Evolutionary conservation across 2,329 filamentous ascomycete genomes (phyloP).

Genomic region (Shiraia bambusicola): DNA sequence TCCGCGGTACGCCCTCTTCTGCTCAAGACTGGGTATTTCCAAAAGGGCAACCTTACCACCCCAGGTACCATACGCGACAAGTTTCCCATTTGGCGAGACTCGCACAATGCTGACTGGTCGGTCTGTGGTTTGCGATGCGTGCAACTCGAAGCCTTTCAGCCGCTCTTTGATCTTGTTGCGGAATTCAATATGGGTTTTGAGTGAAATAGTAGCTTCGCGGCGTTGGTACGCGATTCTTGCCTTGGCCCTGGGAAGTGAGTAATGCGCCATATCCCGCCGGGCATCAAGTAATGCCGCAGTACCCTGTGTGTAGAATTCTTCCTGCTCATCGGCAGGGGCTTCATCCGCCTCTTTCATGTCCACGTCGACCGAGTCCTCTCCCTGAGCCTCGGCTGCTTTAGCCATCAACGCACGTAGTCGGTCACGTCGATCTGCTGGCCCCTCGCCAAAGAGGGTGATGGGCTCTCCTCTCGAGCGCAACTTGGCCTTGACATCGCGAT

Average conservation of each 20-base stretch:
- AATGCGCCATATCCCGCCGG: slow-evolving; percentile 76
- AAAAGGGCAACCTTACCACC: slow-evolving; percentile 85
- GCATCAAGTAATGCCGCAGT: slow-evolving; percentile 72
- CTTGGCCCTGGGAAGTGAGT: slow-evolving; percentile 80
- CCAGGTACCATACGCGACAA: slow-evolving; percentile 90
- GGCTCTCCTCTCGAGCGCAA: slow-evolving; percentile 83
- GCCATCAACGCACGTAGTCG: slow-evolving; percentile 79
- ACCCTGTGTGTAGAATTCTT: slow-evolving; percentile 94
- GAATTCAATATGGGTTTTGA: slow-evolving; percentile 89
- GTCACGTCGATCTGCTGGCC: slow-evolving; percentile 80
- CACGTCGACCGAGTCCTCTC: slow-evolving; percentile 51
- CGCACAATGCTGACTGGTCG: slow-evolving; percentile 88
- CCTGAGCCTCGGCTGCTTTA: slow-evolving; percentile 67
- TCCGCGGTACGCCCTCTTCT: slow-evolving; percentile 69
- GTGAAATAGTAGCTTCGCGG: slow-evolving; percentile 75
- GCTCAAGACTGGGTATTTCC: slow-evolving; percentile 77
- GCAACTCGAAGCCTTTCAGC: slow-evolving; percentile 80
- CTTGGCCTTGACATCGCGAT: slow-evolving; percentile 73
- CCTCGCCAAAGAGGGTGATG: slow-evolving; percentile 91
- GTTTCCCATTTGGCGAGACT: slow-evolving; percentile 81
- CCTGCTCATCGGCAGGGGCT: slow-evolving; percentile 59
- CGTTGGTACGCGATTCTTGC: slow-evolving; percentile 75
- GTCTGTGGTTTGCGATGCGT: slow-evolving; percentile 90
- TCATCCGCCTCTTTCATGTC: slow-evolving; percentile 55
- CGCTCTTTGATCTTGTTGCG: slow-evolving; percentile 85